Base-by-base conservation (phyloP, 2,329 filamentous ascomycete species). In the Ceratocystis alfenasii region DNA sequence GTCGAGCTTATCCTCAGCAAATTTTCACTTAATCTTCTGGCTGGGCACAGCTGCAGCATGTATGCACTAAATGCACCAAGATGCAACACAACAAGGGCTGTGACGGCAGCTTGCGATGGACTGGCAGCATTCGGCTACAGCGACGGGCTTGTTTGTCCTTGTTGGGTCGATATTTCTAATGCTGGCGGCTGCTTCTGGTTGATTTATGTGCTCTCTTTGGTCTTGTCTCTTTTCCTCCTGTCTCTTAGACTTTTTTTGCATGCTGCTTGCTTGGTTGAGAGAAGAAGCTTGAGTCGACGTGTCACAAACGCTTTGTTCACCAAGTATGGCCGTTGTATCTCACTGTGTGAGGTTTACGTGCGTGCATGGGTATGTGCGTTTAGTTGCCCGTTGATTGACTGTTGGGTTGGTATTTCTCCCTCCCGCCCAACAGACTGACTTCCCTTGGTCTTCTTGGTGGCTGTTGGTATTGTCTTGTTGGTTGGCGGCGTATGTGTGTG, bases 11-110 rank as follows among this genome's bases (percentile, higher is more conserved):
- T 59, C 55, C 30, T 28, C 17, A 10, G 33, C 55, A 36, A 59
- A 36, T 59, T 59, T 59, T 59, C 17, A 59, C 55, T 59, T 6
- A 2, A 25, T 28, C 30, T n/a, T 59, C 28, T 33, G 55, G 22
- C 55, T 59, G 25, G 55, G 55, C 55, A 59, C 55, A 59, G 55
- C 55, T 59, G 55, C 55, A 59, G 28, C 25, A 59, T 48, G 46
- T 48, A 48, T 48, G 46, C 20, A 20, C 46, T 15, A 48, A n/a
- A 48, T 48, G 30, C 33, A 15, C 36, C 36, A 12, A 41, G 36
- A 59, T 59, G 53, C 53, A 59, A 59, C 53, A 59, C 15, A n/a
- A 36, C 17, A 59, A 41, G 36, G 33, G 36, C n/a, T 59, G 55
- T 59, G 28, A 59, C 55, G 55, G 30, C 55, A 59, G 36, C 36